These are phyloP conservation scores for Lizanozyma gosingica DNA, from an alignment of 1,139 yeast species.

Conservation along the genomic window DNA sequence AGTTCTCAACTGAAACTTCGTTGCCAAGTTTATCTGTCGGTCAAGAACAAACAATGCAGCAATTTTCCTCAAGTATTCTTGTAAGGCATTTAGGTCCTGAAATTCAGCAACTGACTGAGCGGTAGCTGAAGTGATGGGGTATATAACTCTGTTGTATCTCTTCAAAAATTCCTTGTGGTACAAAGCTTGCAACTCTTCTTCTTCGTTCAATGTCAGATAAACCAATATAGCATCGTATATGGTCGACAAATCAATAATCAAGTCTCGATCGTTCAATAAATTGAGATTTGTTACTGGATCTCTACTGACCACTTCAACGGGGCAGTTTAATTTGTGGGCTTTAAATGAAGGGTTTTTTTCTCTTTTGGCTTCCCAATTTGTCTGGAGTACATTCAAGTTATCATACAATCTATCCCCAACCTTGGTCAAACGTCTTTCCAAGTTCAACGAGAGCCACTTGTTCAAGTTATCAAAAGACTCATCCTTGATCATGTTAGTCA, in stretches of 20 bases:
- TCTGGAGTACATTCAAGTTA: slow-evolving; percentile 46
- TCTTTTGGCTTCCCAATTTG: slow-evolving; percentile 44
- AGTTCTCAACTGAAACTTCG: slow-evolving; percentile 46
- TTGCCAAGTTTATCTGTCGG: slow-evolving; percentile 49
- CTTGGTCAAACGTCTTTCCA: slow-evolving; percentile 52
- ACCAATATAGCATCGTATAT: slow-evolving; percentile 80
- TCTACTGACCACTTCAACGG: slow-evolving; percentile 71
- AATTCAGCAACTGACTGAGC: slow-evolving; percentile 13
- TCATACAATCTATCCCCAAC: slow-evolving; percentile 55
- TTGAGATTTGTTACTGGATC: slow-evolving; percentile 40
- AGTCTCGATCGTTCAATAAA: slow-evolving; percentile 34
- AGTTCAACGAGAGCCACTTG: slow-evolving; percentile 56
- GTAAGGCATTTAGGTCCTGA: slow-evolving; percentile 26
- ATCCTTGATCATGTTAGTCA: slow-evolving; percentile 66
- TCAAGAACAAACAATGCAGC: slow-evolving; percentile 76
- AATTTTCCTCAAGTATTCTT: slow-evolving; percentile 51
- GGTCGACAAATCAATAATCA: slow-evolving; percentile 54
- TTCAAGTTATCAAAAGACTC: slow-evolving; percentile 70
- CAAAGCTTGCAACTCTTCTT: slow-evolving; percentile 48
- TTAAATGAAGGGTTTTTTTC: slow-evolving; percentile 34
- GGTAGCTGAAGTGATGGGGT: slow-evolving; percentile 43
- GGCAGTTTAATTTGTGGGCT: slow-evolving; percentile 70
- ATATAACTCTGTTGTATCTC: slow-evolving; percentile 63
- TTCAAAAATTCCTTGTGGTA: slow-evolving; percentile 68
- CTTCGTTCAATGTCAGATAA: slow-evolving; percentile 63